These are phyloP conservation scores for Russula griseocarnosa DNA, from an alignment of 768 basidiomycete genomes.

Conservation along the genomic window DNA sequence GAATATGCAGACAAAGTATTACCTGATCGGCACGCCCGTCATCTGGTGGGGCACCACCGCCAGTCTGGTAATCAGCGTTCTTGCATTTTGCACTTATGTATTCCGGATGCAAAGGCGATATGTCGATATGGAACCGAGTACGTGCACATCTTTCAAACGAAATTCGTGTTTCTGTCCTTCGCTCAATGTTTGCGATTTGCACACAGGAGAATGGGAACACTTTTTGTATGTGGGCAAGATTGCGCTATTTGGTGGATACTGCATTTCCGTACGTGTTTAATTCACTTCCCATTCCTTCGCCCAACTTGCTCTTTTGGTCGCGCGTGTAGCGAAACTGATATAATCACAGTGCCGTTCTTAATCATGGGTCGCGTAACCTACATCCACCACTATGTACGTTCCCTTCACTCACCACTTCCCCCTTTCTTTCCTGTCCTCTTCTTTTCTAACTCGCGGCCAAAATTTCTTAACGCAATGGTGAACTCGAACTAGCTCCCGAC, in stretches of 20 bases:
- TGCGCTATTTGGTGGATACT: slow-evolving; percentile 89
- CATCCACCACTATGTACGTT: slow-evolving; percentile 88
- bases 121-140: slow-evolving; percentile 84
- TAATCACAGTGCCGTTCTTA: slow-evolving; percentile 79
- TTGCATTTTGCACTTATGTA: slow-evolving; percentile 62
- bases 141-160: slow-evolving; percentile 33
- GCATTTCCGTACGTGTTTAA: slow-evolving; percentile 67
- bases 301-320: background rate
- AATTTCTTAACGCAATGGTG: background rate
- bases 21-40: slow-evolving; percentile 86
- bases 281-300: background rate
- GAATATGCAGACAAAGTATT: slow-evolving; percentile 83
- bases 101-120: slow-evolving; percentile 85
- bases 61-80: slow-evolving; percentile 55
- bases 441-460: background rate
- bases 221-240: slow-evolving; percentile 91
- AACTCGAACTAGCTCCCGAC: slow-evolving; percentile 75
- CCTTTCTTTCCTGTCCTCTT: background rate
- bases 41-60: slow-evolving; percentile 83
- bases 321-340: background rate
- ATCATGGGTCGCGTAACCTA: slow-evolving; percentile 98
- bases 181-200: background rate
- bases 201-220: slow-evolving; percentile 84
- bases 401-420: background rate
- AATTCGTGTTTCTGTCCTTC: background rate